A percentile compares a stretch with the other conserved stretches of the same genome.
Conservation (phyloP, 139 green algal species). For the Closterium sp. region DNA sequence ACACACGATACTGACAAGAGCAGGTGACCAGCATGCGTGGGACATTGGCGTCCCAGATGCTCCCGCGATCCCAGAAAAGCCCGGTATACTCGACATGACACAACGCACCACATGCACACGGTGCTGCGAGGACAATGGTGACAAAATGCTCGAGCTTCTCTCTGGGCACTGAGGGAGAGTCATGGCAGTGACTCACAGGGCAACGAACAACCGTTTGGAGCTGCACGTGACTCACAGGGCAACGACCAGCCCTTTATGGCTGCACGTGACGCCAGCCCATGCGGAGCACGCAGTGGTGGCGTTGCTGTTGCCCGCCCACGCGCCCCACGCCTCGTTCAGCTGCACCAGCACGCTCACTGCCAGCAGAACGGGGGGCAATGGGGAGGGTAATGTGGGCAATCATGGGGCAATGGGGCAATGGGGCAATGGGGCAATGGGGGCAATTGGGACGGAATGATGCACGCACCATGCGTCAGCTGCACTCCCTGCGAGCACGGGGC, state of each 20-base stretch:
- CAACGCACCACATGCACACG: neutral
- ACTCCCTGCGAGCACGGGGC: no score
- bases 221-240: neutral
- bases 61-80: no score
- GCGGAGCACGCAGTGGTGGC: neutral
- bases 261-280: neutral
- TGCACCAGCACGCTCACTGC: neutral
- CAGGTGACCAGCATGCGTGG: neutral
- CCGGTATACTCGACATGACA: neutral
- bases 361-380: no score
- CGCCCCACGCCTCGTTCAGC: neutral
- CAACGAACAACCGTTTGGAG: neutral
- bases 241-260: neutral
- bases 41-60: neutral
- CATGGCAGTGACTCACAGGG: neutral
- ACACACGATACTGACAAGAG: neutral
- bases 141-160: no score
- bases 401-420: no score
- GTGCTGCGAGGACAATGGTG: no score
- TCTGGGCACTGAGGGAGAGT: neutral
- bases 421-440: no score
- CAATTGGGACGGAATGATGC: no score
- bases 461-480: no score
- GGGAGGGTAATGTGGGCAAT: no score
- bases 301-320: neutral